Evolutionary conservation across 31 red algal species (phyloP).

Genomic region (Porphyra umbilicalis): DNA sequence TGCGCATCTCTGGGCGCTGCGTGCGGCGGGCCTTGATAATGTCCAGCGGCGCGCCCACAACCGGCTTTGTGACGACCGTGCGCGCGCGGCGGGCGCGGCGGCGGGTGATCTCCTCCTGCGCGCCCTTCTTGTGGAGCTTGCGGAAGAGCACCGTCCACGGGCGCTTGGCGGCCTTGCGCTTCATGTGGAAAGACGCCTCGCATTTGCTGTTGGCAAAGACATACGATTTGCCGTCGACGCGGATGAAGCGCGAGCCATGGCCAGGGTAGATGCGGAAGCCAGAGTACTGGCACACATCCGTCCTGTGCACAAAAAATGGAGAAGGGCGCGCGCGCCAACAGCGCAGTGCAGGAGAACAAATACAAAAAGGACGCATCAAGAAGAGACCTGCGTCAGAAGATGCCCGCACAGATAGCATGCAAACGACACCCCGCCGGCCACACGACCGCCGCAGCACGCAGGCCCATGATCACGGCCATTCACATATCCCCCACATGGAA

Average conservation of each 20-base stretch:
- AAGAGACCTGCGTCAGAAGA: too few species aligned
- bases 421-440: neutral
- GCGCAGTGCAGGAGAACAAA: neutral
- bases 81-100: conserved; percentile 64
- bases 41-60: conserved; percentile 94
- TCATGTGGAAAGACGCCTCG: conserved; percentile 93
- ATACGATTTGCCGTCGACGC: conserved; percentile 70
- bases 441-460: neutral
- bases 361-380: neutral
- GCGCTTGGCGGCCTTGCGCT: conserved; percentile 88
- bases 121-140: conserved; percentile 93
- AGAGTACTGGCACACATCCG: conserved; percentile 87
- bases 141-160: conserved; percentile 97
- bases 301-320: conserved; percentile 12
- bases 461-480: too few species aligned
- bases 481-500: neutral
- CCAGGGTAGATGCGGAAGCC: conserved; percentile 96
- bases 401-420: neutral
- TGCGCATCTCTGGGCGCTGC: conserved; percentile 78
- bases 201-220: conserved; percentile 90
- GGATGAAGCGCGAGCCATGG: conserved; percentile 81
- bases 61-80: conserved; percentile 79
- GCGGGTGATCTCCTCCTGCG: conserved; percentile 74
- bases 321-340: neutral
- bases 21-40: conserved; percentile 91